Evolutionary conservation across 345 rosid species (phyloP).

Genomic region (Ailanthus altissimus): DNA sequence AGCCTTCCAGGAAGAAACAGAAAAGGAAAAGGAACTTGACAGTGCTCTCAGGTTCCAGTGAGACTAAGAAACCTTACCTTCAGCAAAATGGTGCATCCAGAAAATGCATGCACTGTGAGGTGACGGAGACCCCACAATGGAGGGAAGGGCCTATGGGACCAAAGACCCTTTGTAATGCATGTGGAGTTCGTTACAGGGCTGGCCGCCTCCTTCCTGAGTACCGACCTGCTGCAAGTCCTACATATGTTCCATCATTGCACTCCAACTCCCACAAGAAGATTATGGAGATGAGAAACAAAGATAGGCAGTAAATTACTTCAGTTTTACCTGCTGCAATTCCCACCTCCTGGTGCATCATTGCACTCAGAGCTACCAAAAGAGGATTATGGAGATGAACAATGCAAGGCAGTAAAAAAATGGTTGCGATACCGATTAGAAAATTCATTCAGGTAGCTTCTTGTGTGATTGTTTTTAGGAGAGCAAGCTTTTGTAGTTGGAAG

Average conservation of each 20-base stretch:
- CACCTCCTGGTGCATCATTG: constrained; percentile 46
- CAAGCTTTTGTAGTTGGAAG: constrained; percentile 30
- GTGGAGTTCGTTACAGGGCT: constrained; percentile 87
- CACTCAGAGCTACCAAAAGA: constrained; percentile 68
- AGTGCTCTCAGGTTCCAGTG: constrained; percentile 29
- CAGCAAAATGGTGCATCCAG: constrained; percentile 31
- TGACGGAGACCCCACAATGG: constrained; percentile 89
- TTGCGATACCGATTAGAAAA: constrained; percentile 18
- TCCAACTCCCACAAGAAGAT: constrained; percentile 85
- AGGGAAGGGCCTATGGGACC: constrained; percentile 92
- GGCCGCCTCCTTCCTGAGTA: constrained; percentile 90
- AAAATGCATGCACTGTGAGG: constrained; percentile 77
- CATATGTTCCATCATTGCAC: constrained; percentile 62
- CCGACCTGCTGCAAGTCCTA: constrained; percentile 90
- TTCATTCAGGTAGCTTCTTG: constrained; percentile 34
- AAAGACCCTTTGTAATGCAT: constrained; percentile 94
- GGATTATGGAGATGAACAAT: constrained; percentile 57
- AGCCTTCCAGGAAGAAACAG: constrained; percentile 40
- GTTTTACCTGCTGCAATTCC: constrained; percentile 66
- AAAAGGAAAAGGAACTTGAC: constrained; percentile 41
- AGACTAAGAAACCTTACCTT: constrained; percentile 26
- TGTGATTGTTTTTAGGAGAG: constrained; percentile 33
- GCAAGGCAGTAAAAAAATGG: background rate
- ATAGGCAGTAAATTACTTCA: constrained; percentile 1
- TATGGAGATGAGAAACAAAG: constrained; percentile 71